Base-by-base conservation (phyloP, 768 basidiomycete genomes). In the Lentinus brumalis region DNA sequence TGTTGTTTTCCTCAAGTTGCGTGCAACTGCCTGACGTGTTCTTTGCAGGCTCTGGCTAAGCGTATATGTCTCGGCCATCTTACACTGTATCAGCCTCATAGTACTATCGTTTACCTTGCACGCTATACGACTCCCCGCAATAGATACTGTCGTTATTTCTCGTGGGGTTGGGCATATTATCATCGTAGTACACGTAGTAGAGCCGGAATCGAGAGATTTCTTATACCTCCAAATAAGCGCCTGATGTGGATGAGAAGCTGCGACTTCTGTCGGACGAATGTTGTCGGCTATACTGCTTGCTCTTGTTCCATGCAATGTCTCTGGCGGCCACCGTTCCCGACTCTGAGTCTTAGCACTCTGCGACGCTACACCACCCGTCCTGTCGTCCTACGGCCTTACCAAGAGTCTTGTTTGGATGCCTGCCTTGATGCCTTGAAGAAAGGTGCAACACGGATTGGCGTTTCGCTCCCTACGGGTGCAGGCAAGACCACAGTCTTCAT, bases 401-500 rank as follows among this genome's bases (percentile, higher is more conserved):
- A 98, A 69, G 83, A 90, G 63, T 79, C 83, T 9, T 95, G 93
- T 70, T 77, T 98, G 30, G 76, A 85, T 14, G 86, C 91, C 4
- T 96, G 94, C 71, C 75, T 86, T 2, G 82, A 85, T 18, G 91
- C 95, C 8, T 77, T 96, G 15, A 70, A 75, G 21, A 73, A 78
- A 30, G 92, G 94, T n/a, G 75, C 75, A 47, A 83, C 86, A 7
- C 86, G 93, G 31, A 87, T 94, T 16, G 93, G 92, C 15, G 89
- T 94, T 21, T 93, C 91, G 7, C 75, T 93, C 5, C 93, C 94
- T 45, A 93, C 92, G 35, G 94, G 93, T 29, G 84, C 91, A 32
- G 84, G 84, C 54, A 98, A 98, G 75, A 98, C 96, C 0, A 91
- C 92, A 0, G 89, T 97, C 55, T 98, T 98, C 75, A 86, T 95